Conservation (phyloP, 2,329 filamentous ascomycete species). For the Alternaria longipes region DNA sequence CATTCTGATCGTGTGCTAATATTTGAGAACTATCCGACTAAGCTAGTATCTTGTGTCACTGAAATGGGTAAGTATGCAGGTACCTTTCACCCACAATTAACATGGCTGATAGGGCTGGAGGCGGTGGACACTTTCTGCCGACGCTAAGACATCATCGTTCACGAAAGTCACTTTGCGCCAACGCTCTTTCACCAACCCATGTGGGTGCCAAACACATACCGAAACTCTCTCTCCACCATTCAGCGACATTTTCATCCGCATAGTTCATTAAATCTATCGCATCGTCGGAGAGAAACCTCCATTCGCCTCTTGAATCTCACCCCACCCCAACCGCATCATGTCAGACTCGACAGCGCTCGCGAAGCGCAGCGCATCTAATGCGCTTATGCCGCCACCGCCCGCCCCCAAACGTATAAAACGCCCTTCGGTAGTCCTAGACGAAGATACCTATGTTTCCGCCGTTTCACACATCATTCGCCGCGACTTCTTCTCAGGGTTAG, state of each 20-base stretch:
- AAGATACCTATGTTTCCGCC: slow-evolving; percentile 90
- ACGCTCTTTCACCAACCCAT: slow-evolving; percentile 4
- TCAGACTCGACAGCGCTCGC: slow-evolving; percentile 67
- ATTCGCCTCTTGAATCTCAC: not conserved
- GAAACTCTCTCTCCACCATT: not conserved
- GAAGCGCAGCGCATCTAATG: slow-evolving; percentile 71
- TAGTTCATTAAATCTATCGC: not conserved
- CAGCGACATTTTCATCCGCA: not conserved
- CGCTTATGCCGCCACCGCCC: slow-evolving; percentile 89
- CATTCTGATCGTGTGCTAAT: not conserved
- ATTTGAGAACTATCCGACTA: not conserved
- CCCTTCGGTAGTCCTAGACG: slow-evolving; percentile 85
- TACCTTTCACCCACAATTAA: slow-evolving; percentile 11
- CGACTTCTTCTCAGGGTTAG: slow-evolving; percentile 93
- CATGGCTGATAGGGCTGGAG: slow-evolving; percentile 40
- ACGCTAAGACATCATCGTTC: slow-evolving; percentile 26
- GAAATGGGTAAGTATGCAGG: slow-evolving; percentile 5
- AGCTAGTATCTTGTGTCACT: not conserved
- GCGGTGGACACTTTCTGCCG: slow-evolving; percentile 38
- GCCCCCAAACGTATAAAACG: slow-evolving; percentile 89
- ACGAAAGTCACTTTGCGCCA: slow-evolving; percentile 25
- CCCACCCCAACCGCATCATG: slow-evolving; percentile 27
- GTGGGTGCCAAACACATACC: slow-evolving; percentile 2
- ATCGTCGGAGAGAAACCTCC: not conserved
- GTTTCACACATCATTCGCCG: slow-evolving; percentile 94